phyloP scores from a whole-genome alignment of 805 yeast species.

The Metschnikowia noctiluminum region DNA sequence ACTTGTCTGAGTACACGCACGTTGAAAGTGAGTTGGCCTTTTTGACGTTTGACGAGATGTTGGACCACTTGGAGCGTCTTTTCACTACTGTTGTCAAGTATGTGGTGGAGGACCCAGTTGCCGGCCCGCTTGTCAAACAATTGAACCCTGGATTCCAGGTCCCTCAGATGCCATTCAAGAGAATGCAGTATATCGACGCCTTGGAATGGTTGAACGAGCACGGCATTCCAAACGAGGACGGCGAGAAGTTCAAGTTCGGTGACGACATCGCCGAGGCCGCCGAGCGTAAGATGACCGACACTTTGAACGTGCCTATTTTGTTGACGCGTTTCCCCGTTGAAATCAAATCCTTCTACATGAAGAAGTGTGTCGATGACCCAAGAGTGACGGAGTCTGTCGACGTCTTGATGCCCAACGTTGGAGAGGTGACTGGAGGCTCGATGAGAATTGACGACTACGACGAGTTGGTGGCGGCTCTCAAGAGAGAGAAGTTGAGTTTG shows the following conservation, averaged over 20 bases:
- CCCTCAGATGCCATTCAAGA: conserved; percentile 82
- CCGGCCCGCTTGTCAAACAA: conserved; percentile 85
- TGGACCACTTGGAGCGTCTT: conserved; percentile 79
- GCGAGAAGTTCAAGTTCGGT: conserved; percentile 89
- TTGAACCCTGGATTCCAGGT: conserved; percentile 88
- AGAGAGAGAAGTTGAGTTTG: conserved; percentile 84
- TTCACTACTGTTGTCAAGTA: conserved; percentile 66
- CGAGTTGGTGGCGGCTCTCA: conserved; percentile 85
- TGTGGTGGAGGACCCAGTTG: conserved; percentile 84
- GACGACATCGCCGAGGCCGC: conserved; percentile 99
- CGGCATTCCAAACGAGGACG: conserved; percentile 92
- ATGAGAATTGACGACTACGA: conserved; percentile 88
- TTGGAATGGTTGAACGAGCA: conserved; percentile 95
- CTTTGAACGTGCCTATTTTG: conserved; percentile 87
- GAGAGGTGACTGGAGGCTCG: conserved; percentile 98
- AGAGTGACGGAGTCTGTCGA: conserved; percentile 98
- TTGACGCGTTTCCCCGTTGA: conserved; percentile 94
- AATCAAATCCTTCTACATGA: conserved; percentile 98
- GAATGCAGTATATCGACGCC: conserved; percentile 90
- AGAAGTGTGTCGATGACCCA: conserved; percentile 82
- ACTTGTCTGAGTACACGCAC: conserved; percentile 94
- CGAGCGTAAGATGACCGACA: conserved; percentile 97
- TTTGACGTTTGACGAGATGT: conserved; percentile 79
- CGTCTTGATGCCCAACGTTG: conserved; percentile 98
- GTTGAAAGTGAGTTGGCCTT: conserved; percentile 93